Conservation (phyloP, 257 asterid genomes). For the Solanum pinnatisectum region DNA sequence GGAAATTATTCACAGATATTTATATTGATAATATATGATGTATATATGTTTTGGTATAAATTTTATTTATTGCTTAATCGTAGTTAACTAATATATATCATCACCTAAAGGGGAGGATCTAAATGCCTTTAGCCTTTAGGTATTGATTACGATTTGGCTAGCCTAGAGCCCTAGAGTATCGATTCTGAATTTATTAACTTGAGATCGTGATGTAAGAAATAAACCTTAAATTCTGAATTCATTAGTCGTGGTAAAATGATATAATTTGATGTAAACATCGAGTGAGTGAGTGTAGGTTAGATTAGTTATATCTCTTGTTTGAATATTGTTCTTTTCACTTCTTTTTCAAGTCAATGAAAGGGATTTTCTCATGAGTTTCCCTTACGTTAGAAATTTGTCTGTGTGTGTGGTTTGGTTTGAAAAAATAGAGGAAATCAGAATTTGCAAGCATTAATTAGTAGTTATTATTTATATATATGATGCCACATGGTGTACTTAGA, state of each 20-base stretch:
- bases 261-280: background rate
- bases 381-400: background rate
- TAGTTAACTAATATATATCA: background rate
- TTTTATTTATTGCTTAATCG: background rate
- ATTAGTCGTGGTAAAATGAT: rapidly evolving
- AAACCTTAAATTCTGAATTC: no score
- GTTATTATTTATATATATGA: background rate
- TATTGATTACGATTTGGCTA: background rate
- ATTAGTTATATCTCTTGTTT: background rate
- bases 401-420: background rate
- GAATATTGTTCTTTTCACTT: background rate
- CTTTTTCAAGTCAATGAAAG: background rate
- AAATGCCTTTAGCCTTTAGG: no score
- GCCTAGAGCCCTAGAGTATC: background rate
- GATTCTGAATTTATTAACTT: no score
- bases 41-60: no score
- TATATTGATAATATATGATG: background rate
- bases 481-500: conserved; percentile 3
- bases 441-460: background rate
- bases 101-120: background rate
- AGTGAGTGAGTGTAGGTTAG: rapidly evolving
- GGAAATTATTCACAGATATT: background rate
- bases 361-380: background rate
- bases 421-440: background rate
- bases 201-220: no score